These are phyloP conservation scores for Aspergillus nidulans DNA, from an alignment of 495 filamentous ascomycete species.

Conservation along the genomic window DNA sequence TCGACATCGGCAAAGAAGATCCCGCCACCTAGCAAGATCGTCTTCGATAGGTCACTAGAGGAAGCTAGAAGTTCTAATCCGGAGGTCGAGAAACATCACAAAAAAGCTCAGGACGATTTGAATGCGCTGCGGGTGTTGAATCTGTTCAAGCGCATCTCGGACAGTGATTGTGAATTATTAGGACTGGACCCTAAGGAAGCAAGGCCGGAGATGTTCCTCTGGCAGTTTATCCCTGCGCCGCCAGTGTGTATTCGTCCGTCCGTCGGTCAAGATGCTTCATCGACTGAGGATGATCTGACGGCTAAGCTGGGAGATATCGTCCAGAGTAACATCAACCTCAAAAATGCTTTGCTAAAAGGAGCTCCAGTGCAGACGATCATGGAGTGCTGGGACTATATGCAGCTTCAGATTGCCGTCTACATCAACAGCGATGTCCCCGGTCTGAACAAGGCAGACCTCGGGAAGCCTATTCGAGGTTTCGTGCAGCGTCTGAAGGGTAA, in stretches of 20 bases:
- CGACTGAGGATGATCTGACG: slow-evolving; percentile 94
- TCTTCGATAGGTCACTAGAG: slow-evolving; percentile 78
- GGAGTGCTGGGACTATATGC: slow-evolving; percentile 98
- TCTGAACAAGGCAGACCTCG: slow-evolving; percentile 67
- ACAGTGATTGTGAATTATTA: slow-evolving; percentile 82
- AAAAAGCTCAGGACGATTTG: slow-evolving; percentile 89
- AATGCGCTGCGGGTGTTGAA: slow-evolving; percentile 86
- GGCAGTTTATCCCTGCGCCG: slow-evolving; percentile 92
- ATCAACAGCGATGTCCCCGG: slow-evolving; percentile 97
- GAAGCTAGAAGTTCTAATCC: slow-evolving; percentile 66
- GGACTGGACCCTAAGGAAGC: slow-evolving; percentile 83
- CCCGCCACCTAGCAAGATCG: slow-evolving; percentile 69
- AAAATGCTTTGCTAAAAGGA: slow-evolving; percentile 72
- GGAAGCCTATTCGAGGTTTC: slow-evolving; percentile 83
- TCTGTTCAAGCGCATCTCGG: slow-evolving; percentile 81
- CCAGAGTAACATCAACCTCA: slow-evolving; percentile 77
- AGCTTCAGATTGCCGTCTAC: slow-evolving; percentile 91
- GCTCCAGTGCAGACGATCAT: slow-evolving; percentile 82
- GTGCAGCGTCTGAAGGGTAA: slow-evolving; percentile 96
- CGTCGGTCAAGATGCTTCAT: slow-evolving; percentile 83
- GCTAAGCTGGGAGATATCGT: slow-evolving; percentile 93
- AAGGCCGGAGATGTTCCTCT: slow-evolving; percentile 93
- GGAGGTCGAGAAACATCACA: slow-evolving; percentile 85
- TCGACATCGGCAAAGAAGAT: slow-evolving; percentile 82
- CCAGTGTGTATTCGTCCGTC: slow-evolving; percentile 92